Evolutionary conservation across 164 flowering plant species (phyloP).

Genomic region (Aristolochia fimbriata): DNA sequence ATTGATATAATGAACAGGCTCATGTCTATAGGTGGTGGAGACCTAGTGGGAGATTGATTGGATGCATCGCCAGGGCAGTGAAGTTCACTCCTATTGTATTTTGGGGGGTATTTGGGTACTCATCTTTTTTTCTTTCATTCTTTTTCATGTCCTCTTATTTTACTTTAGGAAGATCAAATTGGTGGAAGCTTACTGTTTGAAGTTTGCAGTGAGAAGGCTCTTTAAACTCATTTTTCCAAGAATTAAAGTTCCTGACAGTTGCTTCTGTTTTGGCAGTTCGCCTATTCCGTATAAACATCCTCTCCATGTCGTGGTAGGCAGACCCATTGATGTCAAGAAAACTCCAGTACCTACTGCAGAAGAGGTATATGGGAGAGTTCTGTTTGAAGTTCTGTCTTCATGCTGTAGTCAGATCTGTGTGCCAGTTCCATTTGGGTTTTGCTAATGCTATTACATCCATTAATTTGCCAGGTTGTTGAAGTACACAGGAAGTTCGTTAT

Average conservation of each 20-base stretch:
- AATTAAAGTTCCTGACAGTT: not conserved
- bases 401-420: not conserved
- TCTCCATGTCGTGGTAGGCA: conserved; percentile 79
- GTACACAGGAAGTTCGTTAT: conserved; percentile 45
- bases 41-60: conserved; percentile 50
- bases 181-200: no score
- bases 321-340: conserved; percentile 58
- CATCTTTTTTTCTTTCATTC: not conserved
- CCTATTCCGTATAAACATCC: conserved; percentile 61
- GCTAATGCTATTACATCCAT: not conserved
- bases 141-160: not conserved
- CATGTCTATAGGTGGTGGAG: conserved; percentile 82
- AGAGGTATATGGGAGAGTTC: conserved; percentile 50
- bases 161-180: no score
- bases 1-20: conserved; percentile 28
- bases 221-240: not conserved
- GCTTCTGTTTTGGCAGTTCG: conserved; percentile 30
- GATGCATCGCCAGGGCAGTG: conserved; percentile 49
- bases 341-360: conserved; percentile 57
- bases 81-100: conserved; percentile 76
- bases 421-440: not conserved
- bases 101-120: conserved; percentile 84
- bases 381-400: no score
- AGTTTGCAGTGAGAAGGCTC: no score
- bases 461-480: conserved; percentile 38